A percentile compares a stretch with the other conserved stretches of the same genome.
These are phyloP conservation scores for Phytophthora foliorum DNA, from an alignment of 352 stramenopile genomes.

Conservation along the genomic window DNA sequence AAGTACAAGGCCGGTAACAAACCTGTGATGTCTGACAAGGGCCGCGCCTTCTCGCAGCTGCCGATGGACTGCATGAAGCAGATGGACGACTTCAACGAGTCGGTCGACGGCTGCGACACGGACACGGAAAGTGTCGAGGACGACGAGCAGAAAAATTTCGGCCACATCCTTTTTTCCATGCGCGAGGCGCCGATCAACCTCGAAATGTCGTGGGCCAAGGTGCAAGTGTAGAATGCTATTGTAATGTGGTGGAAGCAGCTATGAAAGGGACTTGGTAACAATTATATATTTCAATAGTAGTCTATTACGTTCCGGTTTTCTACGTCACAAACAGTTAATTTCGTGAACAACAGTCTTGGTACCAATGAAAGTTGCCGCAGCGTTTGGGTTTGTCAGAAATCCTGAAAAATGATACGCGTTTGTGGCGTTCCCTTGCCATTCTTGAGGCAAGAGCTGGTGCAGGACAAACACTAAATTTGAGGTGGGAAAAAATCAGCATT, in stretches of 20 bases:
- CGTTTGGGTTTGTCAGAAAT: too few relatives aligned
- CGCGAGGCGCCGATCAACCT: not conserved
- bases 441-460: not conserved
- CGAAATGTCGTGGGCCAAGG: not conserved
- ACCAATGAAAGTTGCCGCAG: too few relatives aligned
- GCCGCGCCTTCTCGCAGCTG: constrained; percentile 22
- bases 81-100: not conserved
- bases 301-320: too few relatives aligned
- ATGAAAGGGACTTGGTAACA: not conserved
- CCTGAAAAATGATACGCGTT: not conserved
- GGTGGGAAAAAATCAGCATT: constrained; percentile 2
- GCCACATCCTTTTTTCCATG: constrained; percentile 15
- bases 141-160: constrained; percentile 15
- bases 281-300: constrained; percentile 2
- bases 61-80: constrained; percentile 32
- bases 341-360: too few relatives aligned
- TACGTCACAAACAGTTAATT: too few relatives aligned
- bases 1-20: constrained; percentile 27
- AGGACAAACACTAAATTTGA: not conserved
- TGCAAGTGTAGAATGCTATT: not conserved
- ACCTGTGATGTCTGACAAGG: constrained; percentile 3
- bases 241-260: not conserved
- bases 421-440: not conserved
- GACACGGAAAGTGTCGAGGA: constrained; percentile 34
- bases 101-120: constrained; percentile 8